phyloP scores from a whole-genome alignment of 2,329 filamentous ascomycete genomes.

The Alternaria arborescens region DNA sequence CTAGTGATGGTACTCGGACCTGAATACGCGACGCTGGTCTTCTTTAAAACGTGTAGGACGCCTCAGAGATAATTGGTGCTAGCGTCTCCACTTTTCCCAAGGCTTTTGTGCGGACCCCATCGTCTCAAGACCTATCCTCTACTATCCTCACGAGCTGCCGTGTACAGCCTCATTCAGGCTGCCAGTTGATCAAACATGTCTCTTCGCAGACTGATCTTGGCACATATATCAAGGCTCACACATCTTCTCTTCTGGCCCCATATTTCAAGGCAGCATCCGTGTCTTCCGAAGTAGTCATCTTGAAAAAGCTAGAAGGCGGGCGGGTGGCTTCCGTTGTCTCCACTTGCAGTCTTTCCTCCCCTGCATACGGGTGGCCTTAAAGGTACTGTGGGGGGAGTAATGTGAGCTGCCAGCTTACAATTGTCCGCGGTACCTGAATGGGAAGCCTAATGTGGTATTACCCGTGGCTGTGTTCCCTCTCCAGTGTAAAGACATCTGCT shows the following conservation, averaged over 20 bases:
- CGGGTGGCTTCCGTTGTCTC: not conserved
- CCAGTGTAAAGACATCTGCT: not conserved
- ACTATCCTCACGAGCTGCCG: not conserved
- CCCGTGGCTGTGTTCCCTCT: not conserved
- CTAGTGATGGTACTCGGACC: not conserved
- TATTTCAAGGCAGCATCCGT: not conserved
- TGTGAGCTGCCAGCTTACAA: not conserved
- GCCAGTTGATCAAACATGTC: not conserved
- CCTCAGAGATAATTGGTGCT: not conserved
- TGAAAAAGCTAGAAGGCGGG: not conserved
- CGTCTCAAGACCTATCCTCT: not conserved
- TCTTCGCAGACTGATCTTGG: not conserved
- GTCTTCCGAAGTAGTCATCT: not conserved
- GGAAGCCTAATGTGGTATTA: not conserved
- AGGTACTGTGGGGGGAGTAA: not conserved
- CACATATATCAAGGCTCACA: not conserved
- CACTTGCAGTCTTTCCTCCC: not conserved
- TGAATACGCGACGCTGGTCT: not conserved
- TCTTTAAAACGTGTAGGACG: not conserved
- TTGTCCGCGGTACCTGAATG: not conserved
- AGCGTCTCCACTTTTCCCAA: not conserved
- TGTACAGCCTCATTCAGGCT: not conserved
- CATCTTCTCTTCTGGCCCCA: no score
- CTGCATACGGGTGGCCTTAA: not conserved
- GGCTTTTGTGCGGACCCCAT: not conserved